Base-by-base conservation (phyloP, 768 basidiomycete genomes). In the Tulasnella sp. region DNA sequence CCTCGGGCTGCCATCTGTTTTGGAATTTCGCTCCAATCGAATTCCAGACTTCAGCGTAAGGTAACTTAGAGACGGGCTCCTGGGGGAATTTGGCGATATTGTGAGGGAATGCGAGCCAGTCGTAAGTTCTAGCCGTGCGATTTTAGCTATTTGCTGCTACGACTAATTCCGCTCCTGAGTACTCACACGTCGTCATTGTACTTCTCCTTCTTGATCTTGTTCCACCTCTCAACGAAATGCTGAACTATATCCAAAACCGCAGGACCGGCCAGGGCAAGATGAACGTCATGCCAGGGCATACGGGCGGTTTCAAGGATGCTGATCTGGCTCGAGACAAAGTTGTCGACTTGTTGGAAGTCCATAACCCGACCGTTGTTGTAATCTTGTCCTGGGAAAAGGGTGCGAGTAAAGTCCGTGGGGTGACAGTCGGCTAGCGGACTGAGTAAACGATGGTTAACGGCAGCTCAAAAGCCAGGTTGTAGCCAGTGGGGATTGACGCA, bases 211-310 rank as follows among this genome's bases (percentile, higher is more conserved):
- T 96, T 96, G 82, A 97, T 87, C 83, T 95, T 94, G 83, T 96
- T 96, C 85, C 85, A 84, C 11, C 83, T 41, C 60, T 76, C 34
- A 42, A 93, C 88, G 81, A 97, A 99, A 87, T 98, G 96, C 86
- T 98, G 96, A 20, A 92, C 90, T 28, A 99, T 90, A 84, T 99
- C 98, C 79, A 99, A 88, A 6, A 98, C 96, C 22, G 90, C 92
- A 1, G 94, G 90, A 9, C 93, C 98, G 20, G 89, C 87, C 34
- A 96, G 86, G 5, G 94, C 96, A 92, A 95, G 94, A 85, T 96
- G 96, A 18, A 95, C 95, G 87, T 98, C 97, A 84, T 98, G 97
- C 97, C 97, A 98, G 0, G 97, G 95, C 96, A 96, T 96, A 81
- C 94, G 88, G 1, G 91, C 87, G 20, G 87, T 91, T 82, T 95